Percentiles rank a stretch among this genome's conserved stretches.
phyloP scores from a whole-genome alignment of 176 grass and related monocot genomes.

The Olyra latifolia region DNA sequence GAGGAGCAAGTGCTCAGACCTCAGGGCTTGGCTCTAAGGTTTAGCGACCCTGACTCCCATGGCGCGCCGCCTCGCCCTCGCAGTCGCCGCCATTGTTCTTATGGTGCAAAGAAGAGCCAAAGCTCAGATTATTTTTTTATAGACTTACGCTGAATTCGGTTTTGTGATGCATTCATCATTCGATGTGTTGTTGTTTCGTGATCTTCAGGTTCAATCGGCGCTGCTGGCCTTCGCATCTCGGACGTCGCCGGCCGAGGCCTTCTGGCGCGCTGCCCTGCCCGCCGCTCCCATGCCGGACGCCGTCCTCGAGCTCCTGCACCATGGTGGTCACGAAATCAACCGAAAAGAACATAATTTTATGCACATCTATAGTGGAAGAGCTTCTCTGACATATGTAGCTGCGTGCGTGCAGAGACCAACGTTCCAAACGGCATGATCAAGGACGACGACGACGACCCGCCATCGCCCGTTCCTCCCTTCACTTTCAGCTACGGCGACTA shows the following conservation, averaged over 20 bases:
- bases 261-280: slow-evolving; percentile 38
- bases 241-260: slow-evolving; percentile 23
- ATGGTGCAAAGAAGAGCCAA: slow-evolving; percentile 17
- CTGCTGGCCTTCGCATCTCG: background rate
- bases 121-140: background rate
- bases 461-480: slow-evolving; percentile 19
- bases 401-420: background rate
- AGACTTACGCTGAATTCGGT: background rate
- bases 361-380: background rate
- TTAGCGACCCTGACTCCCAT: slow-evolving; percentile 20
- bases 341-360: fast-evolving
- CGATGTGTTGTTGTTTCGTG: background rate
- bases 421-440: background rate
- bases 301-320: slow-evolving; percentile 40
- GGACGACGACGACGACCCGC: background rate
- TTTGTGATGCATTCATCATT: background rate
- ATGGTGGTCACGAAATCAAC: background rate
- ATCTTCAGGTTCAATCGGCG: background rate
- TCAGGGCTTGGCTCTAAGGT: too few relatives aligned
- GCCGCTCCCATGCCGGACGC: slow-evolving; percentile 31
- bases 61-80: slow-evolving; percentile 21
- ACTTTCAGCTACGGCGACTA: slow-evolving; percentile 44
- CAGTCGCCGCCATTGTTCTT: slow-evolving; percentile 18
- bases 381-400: background rate
- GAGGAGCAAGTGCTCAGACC: background rate